A percentile compares a stretch with the other conserved stretches of the same genome.
Conservation (phyloP, 1,284 basidiomycete genomes). For the Cystobasidium sp. region DNA sequence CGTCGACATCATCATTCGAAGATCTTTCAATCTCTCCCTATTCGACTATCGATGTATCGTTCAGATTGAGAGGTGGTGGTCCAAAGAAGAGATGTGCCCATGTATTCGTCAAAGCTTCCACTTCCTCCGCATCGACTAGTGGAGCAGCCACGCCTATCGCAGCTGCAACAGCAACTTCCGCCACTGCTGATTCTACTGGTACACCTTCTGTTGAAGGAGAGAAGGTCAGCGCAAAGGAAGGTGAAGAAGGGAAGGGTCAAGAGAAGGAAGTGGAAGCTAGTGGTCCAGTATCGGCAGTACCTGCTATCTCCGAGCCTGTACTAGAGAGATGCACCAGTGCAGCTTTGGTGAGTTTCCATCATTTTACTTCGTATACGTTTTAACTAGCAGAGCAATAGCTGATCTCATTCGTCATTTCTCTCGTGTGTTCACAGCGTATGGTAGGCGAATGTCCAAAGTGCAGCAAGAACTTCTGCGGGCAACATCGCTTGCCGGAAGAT, state of each 20-base stretch:
- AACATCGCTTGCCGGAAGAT: conserved; percentile 41
- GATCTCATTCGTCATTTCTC: neutral
- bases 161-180: neutral
- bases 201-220: neutral
- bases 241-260: neutral
- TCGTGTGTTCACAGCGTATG: conserved; percentile 25
- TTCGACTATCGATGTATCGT: conserved; percentile 33
- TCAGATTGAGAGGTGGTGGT: conserved; percentile 36
- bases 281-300: conserved; percentile 1
- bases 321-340: conserved; percentile 34
- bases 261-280: conserved; percentile 2
- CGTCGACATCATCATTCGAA: conserved; percentile 3
- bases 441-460: conserved; percentile 36
- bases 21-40: conserved; percentile 21
- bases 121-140: conserved; percentile 12
- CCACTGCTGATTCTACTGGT: neutral
- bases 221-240: neutral
- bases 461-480: conserved; percentile 41
- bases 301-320: conserved; percentile 5
- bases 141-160: conserved; percentile 21
- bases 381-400: neutral
- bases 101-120: conserved; percentile 36
- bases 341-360: conserved; percentile 32
- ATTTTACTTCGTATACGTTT: neutral
- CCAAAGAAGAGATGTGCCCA: conserved; percentile 45